phyloP scores from a whole-genome alignment of 2,329 filamentous ascomycete genomes.

The Fusarium globosum region DNA sequence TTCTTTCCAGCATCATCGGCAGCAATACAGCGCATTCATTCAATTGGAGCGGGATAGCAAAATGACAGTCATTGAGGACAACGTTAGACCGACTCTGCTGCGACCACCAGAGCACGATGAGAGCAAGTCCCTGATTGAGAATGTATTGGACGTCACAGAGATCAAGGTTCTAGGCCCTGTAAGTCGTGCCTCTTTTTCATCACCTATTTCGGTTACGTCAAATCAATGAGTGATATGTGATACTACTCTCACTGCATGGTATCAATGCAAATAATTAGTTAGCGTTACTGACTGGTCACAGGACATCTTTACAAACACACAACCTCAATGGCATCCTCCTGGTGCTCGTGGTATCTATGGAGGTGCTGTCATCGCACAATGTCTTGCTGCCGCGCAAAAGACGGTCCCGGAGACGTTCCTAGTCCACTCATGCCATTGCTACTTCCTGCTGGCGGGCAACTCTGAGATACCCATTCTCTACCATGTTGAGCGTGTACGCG shows the following conservation, averaged over 20 bases:
- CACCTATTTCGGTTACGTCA: background rate
- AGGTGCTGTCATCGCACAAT: slow-evolving; percentile 93
- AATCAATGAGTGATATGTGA: background rate
- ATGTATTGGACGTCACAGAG: slow-evolving; percentile 86
- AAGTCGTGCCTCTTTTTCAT: slow-evolving; percentile 48
- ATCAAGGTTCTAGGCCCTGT: slow-evolving; percentile 80
- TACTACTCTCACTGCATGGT: background rate
- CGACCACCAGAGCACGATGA: slow-evolving; percentile 78
- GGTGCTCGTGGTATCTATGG: slow-evolving; percentile 95
- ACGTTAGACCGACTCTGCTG: slow-evolving; percentile 57
- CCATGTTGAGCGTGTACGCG: slow-evolving; percentile 92
- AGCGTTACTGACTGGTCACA: slow-evolving; percentile 47
- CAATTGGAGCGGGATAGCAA: background rate
- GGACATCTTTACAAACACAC: slow-evolving; percentile 96
- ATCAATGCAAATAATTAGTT: background rate
- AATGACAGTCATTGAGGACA: slow-evolving; percentile 43
- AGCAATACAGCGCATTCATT: background rate
- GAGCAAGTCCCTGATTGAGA: slow-evolving; percentile 84
- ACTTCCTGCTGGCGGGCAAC: slow-evolving; percentile 94
- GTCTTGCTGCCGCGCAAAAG: slow-evolving; percentile 84
- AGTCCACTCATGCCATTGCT: slow-evolving; percentile 98
- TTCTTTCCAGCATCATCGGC: background rate
- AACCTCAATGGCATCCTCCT: slow-evolving; percentile 90
- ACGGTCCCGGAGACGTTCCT: slow-evolving; percentile 85
- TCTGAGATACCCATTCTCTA: slow-evolving; percentile 88